Base-by-base conservation (phyloP, 2,329 filamentous ascomycete species). In the Fusarium oligoseptatum region DNA sequence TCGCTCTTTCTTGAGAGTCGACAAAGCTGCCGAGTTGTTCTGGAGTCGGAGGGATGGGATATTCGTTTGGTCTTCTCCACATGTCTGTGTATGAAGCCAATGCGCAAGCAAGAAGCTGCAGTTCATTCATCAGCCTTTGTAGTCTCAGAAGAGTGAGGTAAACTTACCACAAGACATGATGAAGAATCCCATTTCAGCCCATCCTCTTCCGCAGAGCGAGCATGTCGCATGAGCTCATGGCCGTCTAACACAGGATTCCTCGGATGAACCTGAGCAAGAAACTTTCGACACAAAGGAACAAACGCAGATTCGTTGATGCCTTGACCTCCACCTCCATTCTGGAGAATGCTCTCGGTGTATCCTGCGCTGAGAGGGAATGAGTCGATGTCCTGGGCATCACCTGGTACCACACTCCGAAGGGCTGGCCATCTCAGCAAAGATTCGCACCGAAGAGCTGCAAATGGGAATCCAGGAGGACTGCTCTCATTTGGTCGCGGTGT, bases 131-230 rank as follows among this genome's bases (percentile, higher is more conserved):
- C 2, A 10, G n/a, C 20, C 37, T 0, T 6, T 24, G 24, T 4
- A 24, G 4, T 6, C 4, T 24, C 6, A 6, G 24, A 24, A 24
- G 24, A 24, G 24, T 24, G 24, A 24, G 24, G 24, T 2, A 6
- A 12, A 60, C 66, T 60, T 24, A 67, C 71, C 22, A 74, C 71
- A 1, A 74, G 50, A 32, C 71, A 72, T 1, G 71, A 74, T n/a
- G 60, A 52, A 0, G 69, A 72, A 4, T 74, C 69, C 69, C 71
- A 74, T n/a, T 39, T 63, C 1, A 74, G 17, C 0, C 71, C 71
- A 12, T 70, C 24, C 8, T 74, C 69, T 1, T 66, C 69, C 0
- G 56, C 64, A 0, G 36, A 52, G 10, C 65, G 55, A 34, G 69
- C 69, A 45, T 64, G 58, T 1, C 43, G 27, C 45, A 74, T 65